Base-by-base conservation (phyloP, 495 filamentous ascomycete genomes). In the Annulohypoxylon maeteangense region DNA sequence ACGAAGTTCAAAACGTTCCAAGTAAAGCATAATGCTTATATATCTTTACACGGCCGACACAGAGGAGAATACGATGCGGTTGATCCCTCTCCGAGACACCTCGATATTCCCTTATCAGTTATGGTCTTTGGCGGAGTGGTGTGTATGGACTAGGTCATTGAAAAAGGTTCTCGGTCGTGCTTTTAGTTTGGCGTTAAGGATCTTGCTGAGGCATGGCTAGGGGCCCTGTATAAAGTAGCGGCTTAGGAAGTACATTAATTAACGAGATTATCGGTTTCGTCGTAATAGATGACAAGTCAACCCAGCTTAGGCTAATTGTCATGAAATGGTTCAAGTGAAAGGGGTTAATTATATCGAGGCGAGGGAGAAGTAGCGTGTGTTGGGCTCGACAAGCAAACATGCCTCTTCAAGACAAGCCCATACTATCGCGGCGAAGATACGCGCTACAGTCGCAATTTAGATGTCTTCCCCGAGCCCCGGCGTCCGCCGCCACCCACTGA, bases 191-290 rank as follows among this genome's bases (percentile, higher is more conserved):
- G 50, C 50, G 50, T 54, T 32, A 3, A 54, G 50, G 50, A 51
- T 29, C 10, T 14, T 23, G 47, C 12, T n/a, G 16, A 2, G 23
- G 47, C 18, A 18, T 34, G 5, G n/a, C 12, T 31, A 11, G n/a
- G 27, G 6, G 14, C 20, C 20, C 10, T 32, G 27, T 34, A 34
- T 10, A 54, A 34, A 32, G 4, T 20, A 34, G 50, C 34, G 50
- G 48, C 45, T 53, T 53, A 29, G 48, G 23, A 53, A 53, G 48
- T 53, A 53, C 48, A 31, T 54, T 54, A 54, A 54, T 54, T 54
- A 11, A 32, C 18, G 7, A 34, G n/a, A 29, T 32, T 5, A 27
- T 51, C 5, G 8, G n/a, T 23, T 25, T 25, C 11, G 3, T 25
- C 11, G 45, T 27, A 7, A 3, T 22, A 10, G 22, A 12, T 23